Conservation (phyloP, 352 stramenopile genomes). For the Phytopythium vexans region DNA sequence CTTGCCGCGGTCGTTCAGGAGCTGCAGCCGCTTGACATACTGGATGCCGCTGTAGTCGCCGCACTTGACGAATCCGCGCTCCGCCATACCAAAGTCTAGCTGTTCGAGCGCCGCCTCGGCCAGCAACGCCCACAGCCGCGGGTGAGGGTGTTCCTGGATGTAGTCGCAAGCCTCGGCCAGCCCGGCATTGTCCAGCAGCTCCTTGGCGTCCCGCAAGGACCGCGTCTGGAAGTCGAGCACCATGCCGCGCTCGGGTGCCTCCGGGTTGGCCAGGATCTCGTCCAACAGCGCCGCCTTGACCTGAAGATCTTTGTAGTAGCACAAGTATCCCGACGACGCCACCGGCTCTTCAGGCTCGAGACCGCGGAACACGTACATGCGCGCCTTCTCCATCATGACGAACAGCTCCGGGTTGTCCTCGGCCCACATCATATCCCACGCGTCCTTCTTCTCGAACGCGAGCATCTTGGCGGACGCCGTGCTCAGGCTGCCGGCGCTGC, state of each 20-base stretch:
- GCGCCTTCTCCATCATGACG: conserved; percentile 91
- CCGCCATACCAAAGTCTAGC: conserved; percentile 90
- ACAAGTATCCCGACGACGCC: conserved; percentile 87
- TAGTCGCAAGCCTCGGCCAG: conserved; percentile 75
- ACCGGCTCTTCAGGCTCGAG: conserved; percentile 89
- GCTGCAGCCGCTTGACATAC: conserved; percentile 88
- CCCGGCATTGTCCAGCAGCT: conserved; percentile 82
- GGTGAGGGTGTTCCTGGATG: conserved; percentile 85
- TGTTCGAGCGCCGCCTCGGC: conserved; percentile 87
- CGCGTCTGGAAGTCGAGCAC: conserved; percentile 90
- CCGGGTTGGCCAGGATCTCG: conserved; percentile 81
- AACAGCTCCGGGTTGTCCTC: conserved; percentile 92
- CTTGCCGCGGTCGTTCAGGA: conserved; percentile 89
- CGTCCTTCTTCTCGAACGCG: conserved; percentile 84
- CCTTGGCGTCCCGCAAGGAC: conserved; percentile 81
- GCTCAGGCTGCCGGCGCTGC: conserved; percentile 43
- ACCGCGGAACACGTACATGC: conserved; percentile 87
- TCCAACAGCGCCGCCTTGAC: conserved; percentile 83
- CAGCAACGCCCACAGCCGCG: conserved; percentile 83
- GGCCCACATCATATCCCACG: conserved; percentile 91
- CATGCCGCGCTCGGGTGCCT: conserved; percentile 72
- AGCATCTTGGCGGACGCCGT: conserved; percentile 71
- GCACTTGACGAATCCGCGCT: conserved; percentile 91
- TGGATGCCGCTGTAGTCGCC: conserved; percentile 91
- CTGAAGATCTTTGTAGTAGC: conserved; percentile 85